Evolutionary conservation across 1,139 yeast species (phyloP).

Genomic region (Fermentozyma sake): DNA sequence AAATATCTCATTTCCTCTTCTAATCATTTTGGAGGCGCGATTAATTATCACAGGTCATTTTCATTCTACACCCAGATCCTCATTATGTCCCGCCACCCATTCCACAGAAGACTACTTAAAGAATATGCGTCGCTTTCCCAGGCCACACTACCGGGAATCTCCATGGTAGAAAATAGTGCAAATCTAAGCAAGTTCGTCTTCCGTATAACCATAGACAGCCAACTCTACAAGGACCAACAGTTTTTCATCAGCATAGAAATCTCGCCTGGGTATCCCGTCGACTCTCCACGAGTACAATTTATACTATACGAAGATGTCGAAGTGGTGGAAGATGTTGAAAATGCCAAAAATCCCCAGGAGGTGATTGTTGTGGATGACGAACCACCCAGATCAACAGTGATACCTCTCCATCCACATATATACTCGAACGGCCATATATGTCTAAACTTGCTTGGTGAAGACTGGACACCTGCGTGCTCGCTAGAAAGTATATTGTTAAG

Average conservation of each 20-base stretch:
- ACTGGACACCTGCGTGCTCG: slow-evolving; percentile 71
- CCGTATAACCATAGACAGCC: slow-evolving; percentile 18
- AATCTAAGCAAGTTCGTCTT: slow-evolving; percentile 20
- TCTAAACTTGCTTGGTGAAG: slow-evolving; percentile 56
- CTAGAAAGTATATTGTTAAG: slow-evolving; percentile 52
- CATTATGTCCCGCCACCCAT: too few relatives aligned
- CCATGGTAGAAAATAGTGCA: slow-evolving; percentile 20
- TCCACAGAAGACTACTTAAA: slow-evolving; percentile 37
- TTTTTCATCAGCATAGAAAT: slow-evolving; percentile 35
- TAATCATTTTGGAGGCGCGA: too few relatives aligned
- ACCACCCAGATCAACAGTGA: too few relatives aligned
- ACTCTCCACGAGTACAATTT: slow-evolving; percentile 60
- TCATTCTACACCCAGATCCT: too few relatives aligned
- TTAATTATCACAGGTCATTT: too few relatives aligned
- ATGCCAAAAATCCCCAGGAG: not conserved
- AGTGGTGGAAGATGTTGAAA: slow-evolving; percentile 9
- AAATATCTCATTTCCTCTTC: too few relatives aligned
- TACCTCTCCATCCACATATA: slow-evolving; percentile 70
- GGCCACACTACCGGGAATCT: slow-evolving; percentile 24
- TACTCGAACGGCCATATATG: slow-evolving; percentile 76
- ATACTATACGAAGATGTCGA: slow-evolving; percentile 15
- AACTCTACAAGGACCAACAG: slow-evolving; percentile 30
- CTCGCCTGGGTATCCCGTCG: slow-evolving; percentile 54
- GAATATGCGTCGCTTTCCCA: slow-evolving; percentile 29
- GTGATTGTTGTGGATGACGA: slow-evolving; percentile 5